Evolutionary conservation across 306 rosid genomes (phyloP).

Genomic region (Potentilla sterilis): DNA sequence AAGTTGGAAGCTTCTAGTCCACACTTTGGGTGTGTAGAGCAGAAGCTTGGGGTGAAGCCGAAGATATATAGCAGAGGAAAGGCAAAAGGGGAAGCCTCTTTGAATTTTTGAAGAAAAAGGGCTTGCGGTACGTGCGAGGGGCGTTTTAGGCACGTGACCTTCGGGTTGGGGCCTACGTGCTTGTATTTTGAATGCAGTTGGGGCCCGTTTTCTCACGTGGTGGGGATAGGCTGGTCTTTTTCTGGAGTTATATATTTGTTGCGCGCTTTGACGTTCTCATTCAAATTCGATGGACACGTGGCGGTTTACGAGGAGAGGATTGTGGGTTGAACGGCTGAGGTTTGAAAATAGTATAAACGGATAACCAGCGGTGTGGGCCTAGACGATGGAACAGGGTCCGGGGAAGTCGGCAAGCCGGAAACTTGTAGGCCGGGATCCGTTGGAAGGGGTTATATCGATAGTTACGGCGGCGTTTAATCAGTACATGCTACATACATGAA

Average conservation of each 20-base stretch:
- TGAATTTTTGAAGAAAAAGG: constrained; percentile 35
- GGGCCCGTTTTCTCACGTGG: constrained; percentile 54
- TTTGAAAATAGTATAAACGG: constrained; percentile 20
- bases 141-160: constrained; percentile 13
- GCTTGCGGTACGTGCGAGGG: constrained; percentile 31
- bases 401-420: background rate
- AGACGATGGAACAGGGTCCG: background rate
- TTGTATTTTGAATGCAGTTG: constrained; percentile 29
- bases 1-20: background rate
- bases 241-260: constrained; percentile 19
- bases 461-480: no score
- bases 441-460: no score
- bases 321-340: constrained; percentile 22
- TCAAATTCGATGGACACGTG: constrained; percentile 62
- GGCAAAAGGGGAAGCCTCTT: constrained; percentile 24
- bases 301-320: background rate
- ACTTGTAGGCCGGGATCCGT: background rate
- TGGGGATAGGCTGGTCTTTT: constrained; percentile 38
- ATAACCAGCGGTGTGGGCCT: background rate
- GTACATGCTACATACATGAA: no score
- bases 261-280: constrained; percentile 80
- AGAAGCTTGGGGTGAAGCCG: constrained; percentile 36
- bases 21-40: background rate
- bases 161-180: constrained; percentile 22
- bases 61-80: constrained; percentile 34